Conservation (phyloP, 305 asterid species). For the Solanum hybrid region DNA sequence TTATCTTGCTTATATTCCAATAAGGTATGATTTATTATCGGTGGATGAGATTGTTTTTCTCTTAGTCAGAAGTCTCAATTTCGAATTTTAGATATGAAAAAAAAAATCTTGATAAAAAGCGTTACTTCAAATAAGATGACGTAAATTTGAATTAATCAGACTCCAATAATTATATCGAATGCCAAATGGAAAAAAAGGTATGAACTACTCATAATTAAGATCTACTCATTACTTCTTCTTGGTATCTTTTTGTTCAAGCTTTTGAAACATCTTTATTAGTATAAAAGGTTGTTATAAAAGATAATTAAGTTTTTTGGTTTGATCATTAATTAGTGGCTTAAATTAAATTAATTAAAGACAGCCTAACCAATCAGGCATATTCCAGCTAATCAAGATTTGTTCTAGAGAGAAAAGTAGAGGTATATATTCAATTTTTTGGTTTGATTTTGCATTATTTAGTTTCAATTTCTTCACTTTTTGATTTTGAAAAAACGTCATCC, state of each 20-base stretch:
- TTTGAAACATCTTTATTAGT: not conserved
- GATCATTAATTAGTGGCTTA: not conserved
- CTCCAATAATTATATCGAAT: too few relatives aligned
- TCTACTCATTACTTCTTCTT: not conserved
- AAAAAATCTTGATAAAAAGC: too few relatives aligned
- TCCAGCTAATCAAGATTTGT: not conserved
- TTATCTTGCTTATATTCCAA: not conserved
- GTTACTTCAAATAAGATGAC: accelerated
- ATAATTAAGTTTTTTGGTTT: not conserved
- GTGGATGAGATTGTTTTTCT: not conserved
- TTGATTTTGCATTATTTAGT: not conserved
- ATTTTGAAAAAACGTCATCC: not conserved
- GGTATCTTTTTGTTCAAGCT: not conserved
- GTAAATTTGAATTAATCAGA: too few relatives aligned
- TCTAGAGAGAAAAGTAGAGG: not conserved
- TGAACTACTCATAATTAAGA: not conserved
- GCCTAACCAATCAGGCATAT: not conserved
- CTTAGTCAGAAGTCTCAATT: too few relatives aligned
- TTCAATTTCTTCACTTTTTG: not conserved
- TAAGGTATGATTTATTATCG: not conserved
- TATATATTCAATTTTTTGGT: not conserved
- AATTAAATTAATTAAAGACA: not conserved
- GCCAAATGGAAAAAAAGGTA: not conserved
- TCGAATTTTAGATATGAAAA: too few relatives aligned
- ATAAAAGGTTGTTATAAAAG: not conserved